These are phyloP conservation scores for carrot (Daucus carota) DNA, from an alignment of 129 eudicot species.

Conservation along the genomic window DH1_v3.0 NC_030388.2:27098001-27098500, in stretches of 20 bases:
- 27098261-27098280: not conserved
- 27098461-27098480: not conserved
- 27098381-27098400: slow-evolving; percentile 41
- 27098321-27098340: slow-evolving; percentile 80
- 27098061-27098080: not conserved
- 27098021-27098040: not conserved
- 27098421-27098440: slow-evolving; percentile 32
- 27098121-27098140: not conserved
- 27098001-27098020: not conserved
- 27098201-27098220: not conserved
- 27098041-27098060: not conserved
- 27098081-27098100: not conserved
- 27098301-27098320: slow-evolving; percentile 75
- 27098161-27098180: not conserved
- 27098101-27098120: not conserved
- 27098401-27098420: slow-evolving; percentile 29
- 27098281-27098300: slow-evolving; percentile 15
- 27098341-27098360: slow-evolving; percentile 61
- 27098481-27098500: not conserved
- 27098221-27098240: not conserved
- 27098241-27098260: not conserved
- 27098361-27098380: slow-evolving; percentile 69
- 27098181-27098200: not conserved
- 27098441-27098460: slow-evolving; percentile 57
- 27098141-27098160: not conserved